Percentiles rank a stretch among this genome's conserved stretches.
phyloP scores from a whole-genome alignment of 2,329 filamentous ascomycete genomes.

The Exophiala lecanii-corni region DNA sequence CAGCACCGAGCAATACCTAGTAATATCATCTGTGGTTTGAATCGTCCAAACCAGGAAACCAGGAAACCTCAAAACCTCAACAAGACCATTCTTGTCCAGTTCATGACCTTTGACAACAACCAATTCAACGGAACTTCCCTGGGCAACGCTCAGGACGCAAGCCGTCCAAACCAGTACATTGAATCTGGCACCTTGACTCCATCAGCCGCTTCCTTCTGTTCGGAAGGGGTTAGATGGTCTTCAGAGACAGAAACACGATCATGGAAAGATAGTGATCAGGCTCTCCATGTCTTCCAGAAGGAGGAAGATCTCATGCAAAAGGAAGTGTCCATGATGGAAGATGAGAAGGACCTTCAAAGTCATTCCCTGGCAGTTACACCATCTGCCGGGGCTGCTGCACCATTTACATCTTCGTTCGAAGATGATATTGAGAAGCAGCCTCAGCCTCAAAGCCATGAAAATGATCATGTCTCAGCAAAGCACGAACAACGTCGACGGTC shows the following conservation, averaged over 20 bases:
- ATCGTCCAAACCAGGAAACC: too few relatives aligned
- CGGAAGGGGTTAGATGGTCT: background rate
- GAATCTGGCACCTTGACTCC: too few relatives aligned
- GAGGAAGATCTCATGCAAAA: background rate
- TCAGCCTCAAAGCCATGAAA: slow-evolving; percentile 5
- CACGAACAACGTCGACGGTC: slow-evolving; percentile 7
- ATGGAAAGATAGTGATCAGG: slow-evolving; percentile 17
- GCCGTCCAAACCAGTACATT: slow-evolving; percentile 7
- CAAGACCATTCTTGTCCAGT: too few relatives aligned
- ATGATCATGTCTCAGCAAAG: background rate
- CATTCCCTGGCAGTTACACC: background rate
- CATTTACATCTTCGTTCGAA: slow-evolving; percentile 10
- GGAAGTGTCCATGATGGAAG: slow-evolving; percentile 1
- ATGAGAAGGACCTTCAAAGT: background rate
- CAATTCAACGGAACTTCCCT: slow-evolving; percentile 19
- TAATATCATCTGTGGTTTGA: too few relatives aligned
- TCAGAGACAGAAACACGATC: slow-evolving; percentile 3
- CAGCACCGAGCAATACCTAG: too few relatives aligned
- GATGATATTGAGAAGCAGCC: slow-evolving; percentile 12
- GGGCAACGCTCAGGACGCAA: slow-evolving; percentile 17
- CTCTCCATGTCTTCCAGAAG: slow-evolving; percentile 2
- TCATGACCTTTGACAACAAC: slow-evolving; percentile 15
- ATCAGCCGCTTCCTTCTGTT: background rate
- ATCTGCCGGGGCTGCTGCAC: slow-evolving; percentile 14
- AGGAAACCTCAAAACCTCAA: too few relatives aligned